Evolutionary conservation across 179 eudicot species (phyloP), one percentile per base, ranked within the genome.

Genomic region (Spergularia azorica): DNA sequence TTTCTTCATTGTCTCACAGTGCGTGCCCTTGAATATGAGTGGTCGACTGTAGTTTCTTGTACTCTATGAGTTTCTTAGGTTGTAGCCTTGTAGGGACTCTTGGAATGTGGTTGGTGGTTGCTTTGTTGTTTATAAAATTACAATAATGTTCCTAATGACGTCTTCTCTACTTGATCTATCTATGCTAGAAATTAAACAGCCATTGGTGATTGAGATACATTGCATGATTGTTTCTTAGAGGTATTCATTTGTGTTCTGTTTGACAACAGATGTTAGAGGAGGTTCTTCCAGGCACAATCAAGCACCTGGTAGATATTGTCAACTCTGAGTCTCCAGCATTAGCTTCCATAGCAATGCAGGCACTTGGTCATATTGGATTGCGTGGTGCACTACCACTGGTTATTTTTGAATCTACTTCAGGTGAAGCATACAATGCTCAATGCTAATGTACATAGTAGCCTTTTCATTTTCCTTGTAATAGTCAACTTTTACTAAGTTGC

Each of bases 321-420:
- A 90, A 84, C 80, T 50, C 67, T 51, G 97, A 94, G 83, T 87
- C 87, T 73, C 87, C 96, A 54, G 64, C 93, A 81, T 80, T 92
- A 85, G 98, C 98, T 84, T 92, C 98, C 54, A 80, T 90, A 50
- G 97, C 96, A 64, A 89, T 92, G 94, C 90, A 94, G 87, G 92
- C 96, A 73, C 83, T 94, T 73, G 98, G 98, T 73, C 93, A 90
- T 83, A 88, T 94, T 80, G 97, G 94, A 74, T 84, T 92, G 75
- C 88, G 92, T 74, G 84, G 79, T 63, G 79, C 88, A 74, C 76
- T 92, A 58, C 94, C 98, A 70, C 80, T 71, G 36, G 79, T 90
- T 74, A 72, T 56, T 85, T 50, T 48, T 80, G 94, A 88, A 61
- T 81, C 84, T 76, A 77, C 80, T 80, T 82, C 91, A 85, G 96